A percentile compares a stretch with the other conserved stretches of the same genome.
Conservation (phyloP, 2,329 filamentous ascomycete genomes). For the Pestalotiopsis sp. region DNA sequence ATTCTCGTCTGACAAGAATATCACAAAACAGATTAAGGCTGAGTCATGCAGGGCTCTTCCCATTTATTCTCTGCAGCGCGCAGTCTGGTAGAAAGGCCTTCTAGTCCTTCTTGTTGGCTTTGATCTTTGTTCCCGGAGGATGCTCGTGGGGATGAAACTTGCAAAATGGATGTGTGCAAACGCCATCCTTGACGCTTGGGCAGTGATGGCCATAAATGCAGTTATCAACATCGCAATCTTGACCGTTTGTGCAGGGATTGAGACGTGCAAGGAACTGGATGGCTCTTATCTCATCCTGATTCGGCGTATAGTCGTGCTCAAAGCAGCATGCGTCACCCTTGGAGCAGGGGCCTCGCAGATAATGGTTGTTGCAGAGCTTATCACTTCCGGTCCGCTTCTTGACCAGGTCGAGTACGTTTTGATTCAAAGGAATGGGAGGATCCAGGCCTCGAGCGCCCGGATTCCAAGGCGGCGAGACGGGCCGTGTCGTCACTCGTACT, state of each 20-base stretch:
- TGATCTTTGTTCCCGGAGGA: constrained; percentile 59
- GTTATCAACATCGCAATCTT: constrained; percentile 58
- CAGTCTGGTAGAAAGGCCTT: too few relatives aligned
- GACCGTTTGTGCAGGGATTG: constrained; percentile 60
- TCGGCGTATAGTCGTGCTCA: constrained; percentile 57
- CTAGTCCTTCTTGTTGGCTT: constrained; percentile 17
- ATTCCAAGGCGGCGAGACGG: constrained; percentile 46
- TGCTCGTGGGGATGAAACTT: constrained; percentile 57
- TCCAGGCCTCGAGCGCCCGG: constrained; percentile 60
- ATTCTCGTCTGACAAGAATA: background rate
- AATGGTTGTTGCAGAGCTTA: constrained; percentile 67
- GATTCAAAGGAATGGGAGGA: constrained; percentile 49
- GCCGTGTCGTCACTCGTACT: constrained; percentile 24
- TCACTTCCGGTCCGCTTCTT: constrained; percentile 57
- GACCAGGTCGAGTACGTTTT: constrained; percentile 52
- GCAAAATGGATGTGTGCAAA: constrained; percentile 58
- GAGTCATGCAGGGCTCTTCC: too few relatives aligned
- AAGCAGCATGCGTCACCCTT: constrained; percentile 60
- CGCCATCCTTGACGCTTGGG: constrained; percentile 52
- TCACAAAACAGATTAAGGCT: background rate
- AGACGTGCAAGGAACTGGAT: constrained; percentile 58
- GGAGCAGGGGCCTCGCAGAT: constrained; percentile 58
- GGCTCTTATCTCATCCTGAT: constrained; percentile 56
- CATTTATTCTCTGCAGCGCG: too few relatives aligned
- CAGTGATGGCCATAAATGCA: constrained; percentile 69